These are phyloP conservation scores for Aspergillus ostianus DNA, from an alignment of 495 filamentous ascomycete genomes.

Conservation along the genomic window DNA sequence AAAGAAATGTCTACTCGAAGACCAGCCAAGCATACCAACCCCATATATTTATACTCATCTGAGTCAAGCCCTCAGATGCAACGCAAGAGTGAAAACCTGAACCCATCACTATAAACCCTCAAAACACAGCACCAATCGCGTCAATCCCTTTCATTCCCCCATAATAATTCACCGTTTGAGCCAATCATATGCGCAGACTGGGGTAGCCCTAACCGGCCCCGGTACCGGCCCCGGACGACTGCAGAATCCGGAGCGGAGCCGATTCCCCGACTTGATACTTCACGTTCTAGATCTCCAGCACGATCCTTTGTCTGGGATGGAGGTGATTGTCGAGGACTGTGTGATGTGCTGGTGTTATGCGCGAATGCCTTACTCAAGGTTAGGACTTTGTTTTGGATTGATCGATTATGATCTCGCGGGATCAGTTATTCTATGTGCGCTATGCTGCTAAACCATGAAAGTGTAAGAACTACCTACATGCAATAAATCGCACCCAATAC, in stretches of 20 bases:
- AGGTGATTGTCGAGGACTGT: too few species aligned
- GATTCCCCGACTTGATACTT: neutral
- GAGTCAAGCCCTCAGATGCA: neutral
- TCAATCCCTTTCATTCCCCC: too few species aligned
- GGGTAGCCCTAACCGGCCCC: neutral
- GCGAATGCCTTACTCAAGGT: too few species aligned
- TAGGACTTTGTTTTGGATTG: too few species aligned
- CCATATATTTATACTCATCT: neutral
- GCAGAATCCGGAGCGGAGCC: neutral
- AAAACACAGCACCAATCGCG: too few species aligned
- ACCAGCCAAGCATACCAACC: too few species aligned
- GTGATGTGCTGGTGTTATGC: too few species aligned
- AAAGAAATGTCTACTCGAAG: too few species aligned
- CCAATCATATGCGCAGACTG: neutral
- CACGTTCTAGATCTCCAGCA: neutral
- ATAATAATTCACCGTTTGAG: neutral
- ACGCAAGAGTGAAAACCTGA: neutral
- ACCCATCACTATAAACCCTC: neutral
- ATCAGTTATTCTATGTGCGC: too few species aligned
- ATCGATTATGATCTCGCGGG: too few species aligned
- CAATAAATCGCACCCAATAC: too few species aligned
- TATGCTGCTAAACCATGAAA: neutral
- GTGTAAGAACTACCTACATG: neutral
- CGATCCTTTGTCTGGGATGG: too few species aligned
- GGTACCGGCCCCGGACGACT: neutral